Percentiles rank a stretch among this genome's conserved stretches.
These are phyloP conservation scores for Tuber aestivum DNA, from an alignment of 495 filamentous ascomycete species.

Conservation along the genomic window DNA sequence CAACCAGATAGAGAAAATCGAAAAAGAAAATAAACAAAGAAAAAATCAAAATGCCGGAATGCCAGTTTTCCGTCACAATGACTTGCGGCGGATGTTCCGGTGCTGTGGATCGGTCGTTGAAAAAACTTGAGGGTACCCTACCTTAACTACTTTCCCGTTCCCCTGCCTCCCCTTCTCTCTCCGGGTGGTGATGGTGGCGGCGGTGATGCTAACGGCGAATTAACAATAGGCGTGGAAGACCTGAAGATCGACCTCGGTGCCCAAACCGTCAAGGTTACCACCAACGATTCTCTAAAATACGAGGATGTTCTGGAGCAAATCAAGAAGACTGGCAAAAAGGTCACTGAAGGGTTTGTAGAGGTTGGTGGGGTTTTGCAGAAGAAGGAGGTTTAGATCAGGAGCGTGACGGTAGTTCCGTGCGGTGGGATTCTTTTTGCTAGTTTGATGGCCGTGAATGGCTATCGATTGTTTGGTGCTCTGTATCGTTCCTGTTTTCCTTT, in stretches of 20 bases:
- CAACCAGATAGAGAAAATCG: neutral
- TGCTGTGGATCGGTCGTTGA: slow-evolving; percentile 82
- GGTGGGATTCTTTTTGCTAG: neutral
- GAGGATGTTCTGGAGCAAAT: slow-evolving; percentile 79
- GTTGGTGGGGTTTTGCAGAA: slow-evolving; percentile 28
- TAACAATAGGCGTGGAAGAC: slow-evolving; percentile 65
- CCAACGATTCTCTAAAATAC: slow-evolving; percentile 57
- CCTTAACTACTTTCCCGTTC: slow-evolving; percentile 11
- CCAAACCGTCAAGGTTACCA: slow-evolving; percentile 68
- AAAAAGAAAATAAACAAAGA: neutral
- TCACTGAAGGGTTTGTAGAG: slow-evolving; percentile 62
- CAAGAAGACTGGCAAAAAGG: slow-evolving; percentile 90
- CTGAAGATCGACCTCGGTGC: slow-evolving; percentile 80
- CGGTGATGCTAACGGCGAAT: slow-evolving; percentile 1
- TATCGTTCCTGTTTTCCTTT: slow-evolving; percentile 6
- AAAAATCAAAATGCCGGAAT: slow-evolving; percentile 49
- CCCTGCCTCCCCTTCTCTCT: neutral
- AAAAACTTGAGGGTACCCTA: slow-evolving; percentile 74
- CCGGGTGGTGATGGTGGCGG: neutral
- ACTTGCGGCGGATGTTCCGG: slow-evolving; percentile 61
- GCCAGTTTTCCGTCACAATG: slow-evolving; percentile 64
- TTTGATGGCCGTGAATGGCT: neutral
- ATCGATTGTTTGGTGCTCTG: neutral
- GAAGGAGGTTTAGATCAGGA: slow-evolving; percentile 5
- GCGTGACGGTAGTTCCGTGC: neutral